Base-by-base conservation (phyloP, 768 basidiomycete genomes). In the Coprinellus micaceus region DNA sequence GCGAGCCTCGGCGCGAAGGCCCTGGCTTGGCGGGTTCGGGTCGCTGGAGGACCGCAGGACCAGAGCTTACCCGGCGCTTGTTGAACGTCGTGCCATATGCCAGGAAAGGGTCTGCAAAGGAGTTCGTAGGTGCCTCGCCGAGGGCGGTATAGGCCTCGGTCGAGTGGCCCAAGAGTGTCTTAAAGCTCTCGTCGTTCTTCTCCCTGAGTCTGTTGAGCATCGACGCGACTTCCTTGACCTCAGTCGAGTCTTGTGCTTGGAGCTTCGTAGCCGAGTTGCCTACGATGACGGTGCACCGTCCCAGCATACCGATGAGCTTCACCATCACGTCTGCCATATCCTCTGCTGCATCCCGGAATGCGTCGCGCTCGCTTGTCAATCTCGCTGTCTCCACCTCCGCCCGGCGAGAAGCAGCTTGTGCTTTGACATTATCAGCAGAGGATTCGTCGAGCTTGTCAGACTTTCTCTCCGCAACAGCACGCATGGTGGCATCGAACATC, bases 401-500 rank as follows among this genome's bases (percentile, higher is more conserved):
- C 65, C 80, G 85, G 56, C 79, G 79, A 68, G 77, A 80, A 50
- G 77, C 74, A 1, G 85, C 85, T 57, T 90, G 86, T 22, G 88
- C 77, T 64, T 84, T 87, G 64, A 94, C 73, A 60, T 82, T 87
- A 58, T 90, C 86, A 24, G 84, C 66, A 62, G 78, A 81, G 37
- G 81, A 63, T 25, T 91, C 88, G 65, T 93, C 92, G 33, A 92
- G 71, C 61, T 84, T 85, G 60, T 91, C 89, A 3, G 86, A 89
- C 58, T 81, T 84, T 53, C 92, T 77, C 64, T 94, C 89, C 30
- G 86, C 83, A 48, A 86, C 85, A 15, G 90, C 90, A n/a, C 88
- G 83, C 66, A 94, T 80, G 36, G 88, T 90, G 15, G 89, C 91
- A 46, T 91, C 89, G 64, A 94, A 91, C 80, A 94, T 88, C 29